phyloP scores from a whole-genome alignment of 129 eudicot genomes.

The Rutidosis leptorrhynchoides region DNA sequence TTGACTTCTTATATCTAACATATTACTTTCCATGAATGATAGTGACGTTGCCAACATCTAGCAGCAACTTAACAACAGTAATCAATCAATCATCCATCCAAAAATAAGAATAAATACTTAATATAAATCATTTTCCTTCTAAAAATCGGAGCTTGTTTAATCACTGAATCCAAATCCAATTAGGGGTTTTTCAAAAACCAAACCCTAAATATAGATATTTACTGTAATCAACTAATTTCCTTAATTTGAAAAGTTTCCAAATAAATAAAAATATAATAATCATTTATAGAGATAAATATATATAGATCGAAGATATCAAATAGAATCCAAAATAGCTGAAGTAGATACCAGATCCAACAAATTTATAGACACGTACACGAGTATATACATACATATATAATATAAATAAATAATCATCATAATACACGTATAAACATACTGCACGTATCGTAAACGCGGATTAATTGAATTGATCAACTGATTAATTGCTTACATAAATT shows the following conservation, averaged over 20 bases:
- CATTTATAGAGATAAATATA: conserved; percentile 15
- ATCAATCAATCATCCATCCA: not conserved
- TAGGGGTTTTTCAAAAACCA: conserved; percentile 17
- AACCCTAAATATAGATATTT: not conserved
- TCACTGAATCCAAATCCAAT: no score
- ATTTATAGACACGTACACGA: not conserved
- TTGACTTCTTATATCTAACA: conserved; percentile 24
- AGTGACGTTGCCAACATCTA: not conserved
- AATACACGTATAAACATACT: not conserved
- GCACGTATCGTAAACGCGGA: not conserved
- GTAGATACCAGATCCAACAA: conserved; percentile 26
- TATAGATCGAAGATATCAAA: conserved; percentile 14
- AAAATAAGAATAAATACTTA: not conserved
- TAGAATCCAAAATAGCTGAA: conserved; percentile 29
- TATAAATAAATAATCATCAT: not conserved
- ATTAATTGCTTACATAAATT: conserved; percentile 25
- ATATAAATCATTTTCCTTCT: not conserved
- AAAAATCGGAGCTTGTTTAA: not conserved
- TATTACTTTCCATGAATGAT: conserved; percentile 9
- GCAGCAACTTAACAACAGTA: conserved; percentile 4
- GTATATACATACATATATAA: not conserved
- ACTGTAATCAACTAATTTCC: not conserved
- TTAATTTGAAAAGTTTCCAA: not conserved
- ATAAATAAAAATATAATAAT: no score
- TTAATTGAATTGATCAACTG: conserved; percentile 3